Evolutionary conservation across 1,284 basidiomycete genomes (phyloP), one percentile per base, ranked within the genome.

Genomic region (Sutorius eximius): DNA sequence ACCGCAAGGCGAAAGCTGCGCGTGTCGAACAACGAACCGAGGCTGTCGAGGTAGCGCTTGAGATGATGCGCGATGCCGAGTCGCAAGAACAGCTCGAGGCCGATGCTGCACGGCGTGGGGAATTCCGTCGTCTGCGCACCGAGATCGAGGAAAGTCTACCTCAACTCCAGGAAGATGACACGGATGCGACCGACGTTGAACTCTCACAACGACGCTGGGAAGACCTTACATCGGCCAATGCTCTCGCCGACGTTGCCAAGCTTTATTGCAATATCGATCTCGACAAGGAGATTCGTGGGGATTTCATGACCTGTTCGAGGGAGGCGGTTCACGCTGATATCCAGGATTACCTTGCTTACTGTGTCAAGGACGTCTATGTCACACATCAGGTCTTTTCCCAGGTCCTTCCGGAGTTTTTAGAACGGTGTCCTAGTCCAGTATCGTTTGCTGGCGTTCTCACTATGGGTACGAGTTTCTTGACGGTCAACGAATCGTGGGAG

Each of bases 401-500:
- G 56, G 89, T 91, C 9, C 82, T 98, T n/a, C 93, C 95, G 0
- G 80, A 85, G 0, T 99, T 97, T 69, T 78, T 93, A 38, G 67
- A 78, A 20, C 85, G 85, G 1, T 99, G 96, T 69, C 95, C 95
- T 0, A 93, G 91, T 71, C 96, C 96, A 0, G 95, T 93, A 1
- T 92, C 93, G 2, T 95, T 97, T 65, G 90, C 95, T 0, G 96
- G 97, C 10, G 83, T 97, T 18, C 75, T 97, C 46, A 86, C 86
- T 1, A 98, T 99, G 92, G 93, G 94, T 1, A 94, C 88, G 45
- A 88, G 91, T 43, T 92, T 98, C 62, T 76, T 99, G 37, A 90
- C 94, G 0, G 93, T 99, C 40, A 91, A 98, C 67, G 78, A 93
- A 62, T 79, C 83, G 52, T 99, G 97, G 97, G 83, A 92, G 58